These are phyloP conservation scores for Centella asiatica DNA, from an alignment of 129 eudicot genomes.

Conservation along the genomic window DNA sequence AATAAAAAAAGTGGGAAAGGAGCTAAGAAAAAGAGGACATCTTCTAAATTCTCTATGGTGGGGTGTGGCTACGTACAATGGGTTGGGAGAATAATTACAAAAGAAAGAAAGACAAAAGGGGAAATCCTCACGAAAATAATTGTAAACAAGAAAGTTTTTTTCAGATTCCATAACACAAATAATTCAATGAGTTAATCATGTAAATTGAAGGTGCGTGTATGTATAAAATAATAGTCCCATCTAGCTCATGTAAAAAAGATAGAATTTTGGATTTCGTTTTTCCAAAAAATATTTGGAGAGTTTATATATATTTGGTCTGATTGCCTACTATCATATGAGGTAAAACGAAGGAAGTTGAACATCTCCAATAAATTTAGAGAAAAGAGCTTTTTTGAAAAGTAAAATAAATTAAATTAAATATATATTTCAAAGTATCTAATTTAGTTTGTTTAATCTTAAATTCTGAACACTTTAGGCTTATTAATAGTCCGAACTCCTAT, in stretches of 20 bases:
- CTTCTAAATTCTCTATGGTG: constrained; percentile 37
- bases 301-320: no score
- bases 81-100: constrained; percentile 26
- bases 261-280: no score
- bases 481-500: constrained; percentile 15
- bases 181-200: constrained; percentile 7
- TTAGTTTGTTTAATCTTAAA: no score
- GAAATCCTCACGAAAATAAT: constrained; percentile 35
- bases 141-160: constrained; percentile 36
- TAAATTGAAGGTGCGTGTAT: neutral
- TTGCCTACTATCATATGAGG: no score
- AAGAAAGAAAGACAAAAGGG: constrained; percentile 25
- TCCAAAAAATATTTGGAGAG: no score
- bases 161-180: constrained; percentile 34
- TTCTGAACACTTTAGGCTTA: constrained; percentile 37
- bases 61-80: constrained; percentile 26
- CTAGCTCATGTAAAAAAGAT: no score
- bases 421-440: no score
- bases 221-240: constrained; percentile 4
- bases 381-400: no score
- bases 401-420: no score
- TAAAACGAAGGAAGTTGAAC: no score
- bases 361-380: no score
- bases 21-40: constrained; percentile 26
- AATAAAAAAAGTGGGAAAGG: constrained; percentile 28